These are phyloP conservation scores for Dioszegia crocea DNA, from an alignment of 768 basidiomycete genomes.

Conservation along the genomic window DNA sequence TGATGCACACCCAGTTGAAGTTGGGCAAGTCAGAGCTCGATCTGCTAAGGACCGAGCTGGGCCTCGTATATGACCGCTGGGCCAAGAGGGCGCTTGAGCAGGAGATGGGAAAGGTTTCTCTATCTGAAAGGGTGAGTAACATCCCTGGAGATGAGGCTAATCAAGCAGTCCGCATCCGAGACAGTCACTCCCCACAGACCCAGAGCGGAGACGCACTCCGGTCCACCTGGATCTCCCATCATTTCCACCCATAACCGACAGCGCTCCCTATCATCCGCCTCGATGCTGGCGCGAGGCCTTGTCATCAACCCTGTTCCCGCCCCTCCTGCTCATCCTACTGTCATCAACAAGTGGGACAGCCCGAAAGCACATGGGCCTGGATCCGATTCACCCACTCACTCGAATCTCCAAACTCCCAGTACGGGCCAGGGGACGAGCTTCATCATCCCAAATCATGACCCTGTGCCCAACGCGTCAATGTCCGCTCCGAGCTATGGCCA, in stretches of 20 bases:
- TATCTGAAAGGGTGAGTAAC: conserved; percentile 7
- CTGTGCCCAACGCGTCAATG: conserved; percentile 1
- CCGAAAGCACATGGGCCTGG: not conserved
- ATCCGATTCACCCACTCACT: conserved; percentile 18
- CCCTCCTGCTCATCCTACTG: not conserved
- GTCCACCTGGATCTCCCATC: not conserved
- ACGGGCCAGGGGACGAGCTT: conserved; percentile 23
- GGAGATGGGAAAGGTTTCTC: conserved; percentile 21
- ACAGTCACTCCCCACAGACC: not conserved
- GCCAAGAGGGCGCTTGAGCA: conserved; percentile 11
- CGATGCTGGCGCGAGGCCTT: conserved; percentile 25
- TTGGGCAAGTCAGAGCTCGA: conserved; percentile 26
- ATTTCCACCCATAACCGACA: conserved; percentile 8
- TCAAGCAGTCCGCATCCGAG: not conserved
- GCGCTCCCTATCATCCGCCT: conserved; percentile 28
- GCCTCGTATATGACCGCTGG: conserved; percentile 29
- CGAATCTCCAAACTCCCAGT: conserved; percentile 24
- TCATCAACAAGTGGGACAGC: conserved; percentile 12
- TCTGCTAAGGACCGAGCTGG: conserved; percentile 22
- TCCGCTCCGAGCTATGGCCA: not conserved
- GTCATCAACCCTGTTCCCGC: not conserved
- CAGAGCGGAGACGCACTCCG: conserved; percentile 5
- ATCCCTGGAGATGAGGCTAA: not conserved
- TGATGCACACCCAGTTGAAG: conserved; percentile 14
- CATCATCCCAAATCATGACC: conserved; percentile 6